A percentile compares a stretch with the other conserved stretches of the same genome.
Evolutionary conservation across 345 rosid species (phyloP).

Genomic region (Pistacia atlantica): DNA sequence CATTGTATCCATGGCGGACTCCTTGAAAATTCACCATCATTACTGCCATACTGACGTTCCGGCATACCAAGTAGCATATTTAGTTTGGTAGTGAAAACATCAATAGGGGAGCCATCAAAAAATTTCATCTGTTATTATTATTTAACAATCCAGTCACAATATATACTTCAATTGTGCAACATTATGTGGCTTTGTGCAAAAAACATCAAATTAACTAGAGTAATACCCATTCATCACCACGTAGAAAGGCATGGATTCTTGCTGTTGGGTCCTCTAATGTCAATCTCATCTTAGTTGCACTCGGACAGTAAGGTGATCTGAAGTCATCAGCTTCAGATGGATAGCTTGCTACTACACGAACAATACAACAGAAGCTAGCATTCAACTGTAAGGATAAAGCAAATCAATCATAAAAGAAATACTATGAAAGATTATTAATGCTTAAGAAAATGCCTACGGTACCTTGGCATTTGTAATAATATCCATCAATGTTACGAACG

Average conservation of each 20-base stretch:
- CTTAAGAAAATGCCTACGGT: not conserved
- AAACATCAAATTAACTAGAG: not conserved
- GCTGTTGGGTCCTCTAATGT: conserved; percentile 27
- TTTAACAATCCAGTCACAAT: not conserved
- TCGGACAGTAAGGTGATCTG: not conserved
- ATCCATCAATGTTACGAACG: conserved; percentile 17
- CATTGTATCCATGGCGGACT: conserved; percentile 20
- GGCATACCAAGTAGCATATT: conserved; percentile 13
- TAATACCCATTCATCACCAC: conserved; percentile 3
- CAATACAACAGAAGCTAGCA: not conserved
- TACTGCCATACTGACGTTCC: not conserved
- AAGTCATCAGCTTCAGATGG: not conserved
- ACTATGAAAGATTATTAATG: too few relatives aligned
- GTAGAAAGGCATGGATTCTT: conserved; percentile 13
- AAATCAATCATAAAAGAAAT: not conserved
- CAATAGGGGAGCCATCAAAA: not conserved
- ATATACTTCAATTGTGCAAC: not conserved
- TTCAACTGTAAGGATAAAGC: conserved; percentile 4
- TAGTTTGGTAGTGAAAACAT: conserved; percentile 6
- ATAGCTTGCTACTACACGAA: conserved; percentile 12
- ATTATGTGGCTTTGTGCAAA: not conserved
- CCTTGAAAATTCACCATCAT: not conserved
- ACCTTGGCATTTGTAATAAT: not conserved
- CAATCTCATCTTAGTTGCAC: conserved; percentile 6
- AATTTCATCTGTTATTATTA: conserved; percentile 13